Conservation (phyloP, 345 rosid species). For the Citrus unshiu region DNA sequence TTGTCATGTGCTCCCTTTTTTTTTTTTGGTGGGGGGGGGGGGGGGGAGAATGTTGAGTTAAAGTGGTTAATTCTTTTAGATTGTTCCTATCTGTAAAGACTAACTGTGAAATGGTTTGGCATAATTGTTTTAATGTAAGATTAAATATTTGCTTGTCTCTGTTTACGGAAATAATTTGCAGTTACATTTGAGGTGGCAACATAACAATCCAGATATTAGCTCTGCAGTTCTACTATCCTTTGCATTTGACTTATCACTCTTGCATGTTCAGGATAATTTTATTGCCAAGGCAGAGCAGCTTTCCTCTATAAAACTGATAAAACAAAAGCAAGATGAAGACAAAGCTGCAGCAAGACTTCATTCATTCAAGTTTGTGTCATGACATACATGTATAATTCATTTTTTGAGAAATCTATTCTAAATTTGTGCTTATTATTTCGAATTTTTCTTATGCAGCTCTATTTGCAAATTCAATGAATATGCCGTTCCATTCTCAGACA, state of each 20-base stretch:
- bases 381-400: neutral
- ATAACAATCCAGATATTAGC: neutral
- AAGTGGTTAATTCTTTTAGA: neutral
- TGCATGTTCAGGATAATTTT: slow-evolving; percentile 41
- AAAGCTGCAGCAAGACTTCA: slow-evolving; percentile 60
- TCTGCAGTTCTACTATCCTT: neutral
- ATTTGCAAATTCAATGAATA: slow-evolving; percentile 31
- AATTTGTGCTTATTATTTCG: slow-evolving; percentile 7
- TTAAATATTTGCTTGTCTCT: neutral
- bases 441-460: slow-evolving; percentile 25
- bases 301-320: slow-evolving; percentile 65
- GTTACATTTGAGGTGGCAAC: neutral
- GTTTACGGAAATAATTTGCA: neutral
- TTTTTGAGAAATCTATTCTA: neutral
- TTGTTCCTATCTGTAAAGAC: neutral
- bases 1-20: neutral
- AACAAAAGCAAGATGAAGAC: slow-evolving; percentile 80
- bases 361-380: slow-evolving; percentile 55
- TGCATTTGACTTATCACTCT: slow-evolving; percentile 2
- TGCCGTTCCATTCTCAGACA: slow-evolving; percentile 29
- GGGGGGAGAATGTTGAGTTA: neutral
- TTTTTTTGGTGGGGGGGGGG: too few relatives aligned
- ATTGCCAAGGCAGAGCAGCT: slow-evolving; percentile 55
- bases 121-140: neutral
- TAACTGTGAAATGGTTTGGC: neutral